Evolutionary conservation across 192 early-diverging fungal genomes (phyloP).

Genomic region (Entomortierella parvispora): DNA sequence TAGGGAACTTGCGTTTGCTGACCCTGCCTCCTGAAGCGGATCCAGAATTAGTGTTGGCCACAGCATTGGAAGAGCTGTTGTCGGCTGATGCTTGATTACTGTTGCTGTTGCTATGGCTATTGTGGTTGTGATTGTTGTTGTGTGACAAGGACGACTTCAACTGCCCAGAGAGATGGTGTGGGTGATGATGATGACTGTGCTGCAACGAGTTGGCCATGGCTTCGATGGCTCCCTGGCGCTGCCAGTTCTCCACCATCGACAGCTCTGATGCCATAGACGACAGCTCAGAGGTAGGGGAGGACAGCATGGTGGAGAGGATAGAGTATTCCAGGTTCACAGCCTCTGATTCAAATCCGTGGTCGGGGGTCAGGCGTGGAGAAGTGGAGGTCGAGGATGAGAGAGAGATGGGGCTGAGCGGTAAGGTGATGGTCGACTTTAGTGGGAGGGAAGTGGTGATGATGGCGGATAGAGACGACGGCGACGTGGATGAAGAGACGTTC

Average conservation of each 20-base stretch:
- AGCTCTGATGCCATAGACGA: slow-evolving; percentile 53
- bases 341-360: slow-evolving; percentile 85
- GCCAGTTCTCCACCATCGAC: slow-evolving; percentile 51
- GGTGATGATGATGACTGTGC: slow-evolving; percentile 35
- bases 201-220: slow-evolving; percentile 50
- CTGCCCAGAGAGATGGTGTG: slow-evolving; percentile 17
- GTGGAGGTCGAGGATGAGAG: slow-evolving; percentile 6
- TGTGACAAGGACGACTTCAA: not conserved
- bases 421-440: not conserved
- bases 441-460: not conserved
- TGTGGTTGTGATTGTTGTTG: slow-evolving; percentile 14
- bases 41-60: not conserved
- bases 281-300: slow-evolving; percentile 41
- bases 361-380: slow-evolving; percentile 3
- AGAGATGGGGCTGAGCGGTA: not conserved
- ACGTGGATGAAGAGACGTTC: slow-evolving; percentile 30
- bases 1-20: slow-evolving; percentile 51
- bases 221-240: slow-evolving; percentile 45
- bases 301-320: slow-evolving; percentile 91
- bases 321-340: slow-evolving; percentile 90
- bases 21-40: not conserved
- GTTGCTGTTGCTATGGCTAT: slow-evolving; percentile 16
- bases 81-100: not conserved
- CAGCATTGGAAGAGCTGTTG: not conserved
- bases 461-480: slow-evolving; percentile 27